Base-by-base conservation (phyloP, 2,329 filamentous ascomycete genomes). In the Stemphylium beticola region DNA sequence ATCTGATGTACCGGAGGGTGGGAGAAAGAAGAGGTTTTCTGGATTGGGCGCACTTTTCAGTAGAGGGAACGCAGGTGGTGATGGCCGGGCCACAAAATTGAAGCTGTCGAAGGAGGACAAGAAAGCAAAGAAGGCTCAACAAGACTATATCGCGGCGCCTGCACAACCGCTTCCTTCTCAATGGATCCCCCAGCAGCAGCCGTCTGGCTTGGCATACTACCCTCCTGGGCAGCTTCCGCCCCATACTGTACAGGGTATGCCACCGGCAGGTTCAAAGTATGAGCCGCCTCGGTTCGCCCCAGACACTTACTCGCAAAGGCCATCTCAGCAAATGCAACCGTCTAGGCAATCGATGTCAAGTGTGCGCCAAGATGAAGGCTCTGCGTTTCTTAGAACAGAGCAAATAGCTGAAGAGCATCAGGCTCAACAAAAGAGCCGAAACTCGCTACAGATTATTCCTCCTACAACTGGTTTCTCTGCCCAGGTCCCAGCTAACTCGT, bases 11-110 rank as follows among this genome's bases (percentile, higher is more conserved):
- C 57, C 66, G 12, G 68, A 73, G 33, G 44, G 55, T 3, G 65
- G 67, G 45, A 76, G 74, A 61, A 80, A 79, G 58, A 80, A 79
- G 50, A 72, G 79, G 31, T 79, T 80, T 42, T 81, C 79, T 2
- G 64, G 72, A 3, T 58, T 82, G 10, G 77, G 78, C 4, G 76
- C 72, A 31, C 57, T 82, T 1, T 80, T 82, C 48, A 69, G 74
- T 26, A 70, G 78, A 29, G 74, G 71, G 9, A 73, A 68, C 31
- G 73, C 74, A 2, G 66, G 61, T 11, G 69, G 65, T 10, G 61
- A 71, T 33, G 57, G 55, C 5, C 37, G 49, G 12, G 58, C 69
- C 6, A 51, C 53, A 17, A 75, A 75, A 50, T 65, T 61, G 17
- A 77, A 75, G 49, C 39, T 76, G 33, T 70, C 68, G 6, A 78